These are phyloP conservation scores for Chimonanthus salicifolius DNA, from an alignment of 164 flowering plant species.

Conservation along the genomic window DNA sequence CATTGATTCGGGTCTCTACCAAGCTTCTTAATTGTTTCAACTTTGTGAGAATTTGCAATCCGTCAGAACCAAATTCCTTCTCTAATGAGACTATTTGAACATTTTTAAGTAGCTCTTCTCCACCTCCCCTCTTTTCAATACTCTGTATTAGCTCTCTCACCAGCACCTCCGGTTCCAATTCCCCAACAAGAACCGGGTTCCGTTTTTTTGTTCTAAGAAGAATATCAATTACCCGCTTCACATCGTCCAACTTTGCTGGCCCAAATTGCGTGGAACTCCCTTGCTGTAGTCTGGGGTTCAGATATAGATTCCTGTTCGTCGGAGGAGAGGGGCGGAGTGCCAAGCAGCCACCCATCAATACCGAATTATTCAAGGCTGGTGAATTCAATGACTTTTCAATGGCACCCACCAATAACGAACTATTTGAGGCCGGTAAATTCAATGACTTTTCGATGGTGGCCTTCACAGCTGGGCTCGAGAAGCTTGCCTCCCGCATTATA, in stretches of 20 bases:
- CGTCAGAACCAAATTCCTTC: constrained; percentile 46
- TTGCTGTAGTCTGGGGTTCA: constrained; percentile 56
- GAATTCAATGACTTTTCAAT: constrained; percentile 11
- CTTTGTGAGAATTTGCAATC: constrained; percentile 27
- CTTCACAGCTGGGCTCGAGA: constrained; percentile 95
- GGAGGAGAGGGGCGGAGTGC: constrained; percentile 24
- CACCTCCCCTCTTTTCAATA: constrained; percentile 58
- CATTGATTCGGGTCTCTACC: constrained; percentile 40
- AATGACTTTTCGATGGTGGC: constrained; percentile 80
- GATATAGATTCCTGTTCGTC: constrained; percentile 43
- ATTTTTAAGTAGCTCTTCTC: constrained; percentile 38
- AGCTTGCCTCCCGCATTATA: constrained; percentile 97
- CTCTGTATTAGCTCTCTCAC: constrained; percentile 49
- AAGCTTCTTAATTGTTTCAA: constrained; percentile 43
- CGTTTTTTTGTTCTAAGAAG: constrained; percentile 47
- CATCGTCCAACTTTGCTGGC: constrained; percentile 51
- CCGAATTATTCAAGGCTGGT: constrained; percentile 18
- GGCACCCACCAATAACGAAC: no score
- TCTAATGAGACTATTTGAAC: constrained; percentile 49
- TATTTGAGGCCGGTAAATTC: neutral
- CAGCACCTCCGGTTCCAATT: constrained; percentile 64
- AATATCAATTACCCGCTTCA: constrained; percentile 57
- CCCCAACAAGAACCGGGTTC: constrained; percentile 88
- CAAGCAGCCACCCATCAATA: constrained; percentile 31
- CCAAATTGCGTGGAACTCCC: constrained; percentile 26